These are phyloP conservation scores for Xylaria cubensis DNA, from an alignment of 495 filamentous ascomycete species.

Conservation along the genomic window DNA sequence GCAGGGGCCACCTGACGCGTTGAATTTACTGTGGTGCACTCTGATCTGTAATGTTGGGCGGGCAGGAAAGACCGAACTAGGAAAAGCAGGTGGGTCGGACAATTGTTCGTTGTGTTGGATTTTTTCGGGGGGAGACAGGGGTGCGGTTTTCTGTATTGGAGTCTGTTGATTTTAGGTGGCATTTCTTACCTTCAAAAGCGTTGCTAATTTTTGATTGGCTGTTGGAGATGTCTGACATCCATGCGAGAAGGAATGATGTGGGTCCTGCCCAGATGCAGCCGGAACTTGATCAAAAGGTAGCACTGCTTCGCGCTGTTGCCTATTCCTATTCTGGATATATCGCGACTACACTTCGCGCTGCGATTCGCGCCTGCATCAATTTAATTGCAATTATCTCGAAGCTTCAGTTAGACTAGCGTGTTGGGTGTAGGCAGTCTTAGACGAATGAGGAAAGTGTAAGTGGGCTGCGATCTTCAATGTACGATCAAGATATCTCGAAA, in stretches of 20 bases:
- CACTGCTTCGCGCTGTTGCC: not conserved
- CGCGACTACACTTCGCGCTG: not conserved
- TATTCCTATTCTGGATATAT: slow-evolving; percentile 12
- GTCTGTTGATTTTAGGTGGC: slow-evolving; percentile 40
- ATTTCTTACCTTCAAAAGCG: slow-evolving; percentile 26
- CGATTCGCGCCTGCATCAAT: slow-evolving; percentile 3
- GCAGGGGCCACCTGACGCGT: slow-evolving; percentile 11
- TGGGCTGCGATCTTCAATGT: not conserved
- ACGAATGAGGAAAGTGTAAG: not conserved
- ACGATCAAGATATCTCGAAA: not conserved
- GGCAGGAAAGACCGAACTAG: not conserved
- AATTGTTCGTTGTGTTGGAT: slow-evolving; percentile 35
- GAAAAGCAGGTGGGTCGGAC: slow-evolving; percentile 16
- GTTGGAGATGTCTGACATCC: not conserved
- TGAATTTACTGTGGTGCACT: not conserved
- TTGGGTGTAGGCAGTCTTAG: not conserved
- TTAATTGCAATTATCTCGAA: not conserved
- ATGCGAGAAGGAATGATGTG: not conserved
- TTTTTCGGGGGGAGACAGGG: slow-evolving; percentile 43
- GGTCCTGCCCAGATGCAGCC: slow-evolving; percentile 10
- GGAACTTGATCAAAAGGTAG: slow-evolving; percentile 21
- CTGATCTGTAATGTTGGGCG: not conserved
- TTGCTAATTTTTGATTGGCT: slow-evolving; percentile 44
- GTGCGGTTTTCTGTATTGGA: slow-evolving; percentile 40
- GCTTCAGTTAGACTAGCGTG: not conserved